Evolutionary conservation across 2,329 filamentous ascomycete species (phyloP), one percentile per base, ranked within the genome.

Genomic region (Epichloe sibirici): DNA sequence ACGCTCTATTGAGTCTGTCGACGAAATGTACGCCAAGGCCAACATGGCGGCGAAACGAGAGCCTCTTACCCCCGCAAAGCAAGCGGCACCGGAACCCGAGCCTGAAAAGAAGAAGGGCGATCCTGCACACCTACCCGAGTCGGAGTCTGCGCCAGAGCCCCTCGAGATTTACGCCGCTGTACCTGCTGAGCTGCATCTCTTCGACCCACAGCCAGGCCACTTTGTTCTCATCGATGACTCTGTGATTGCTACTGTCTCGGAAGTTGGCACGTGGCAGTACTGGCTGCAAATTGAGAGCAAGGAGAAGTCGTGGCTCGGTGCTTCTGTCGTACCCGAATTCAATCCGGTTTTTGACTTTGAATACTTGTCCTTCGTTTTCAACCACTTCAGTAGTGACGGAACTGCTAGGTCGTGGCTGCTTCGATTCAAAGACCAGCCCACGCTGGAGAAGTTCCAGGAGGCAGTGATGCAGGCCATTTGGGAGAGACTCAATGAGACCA

Each of bases 331-430:
- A 34, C 85, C 88, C 6, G 93, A 98, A 60, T 89, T 97, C 68
- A 97, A 97, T 62, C 93, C 93, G 0, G 90, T 98, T 21, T 98
- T 97, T 75, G 97, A 97, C 71, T 97, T 96, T 59, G 93, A 98
- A 67, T 97, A 91, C 62, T 76, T 95, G n/a, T 97, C 91, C 0
- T 97, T 97, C 66, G 96, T 98, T 63, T 98, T 98, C 78, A 98
- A 98, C 63, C 90, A 96, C 66, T 97, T 95, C 66, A 80, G 86
- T 13, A 78, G 84, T 38, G 88, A 96, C 67, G 89, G 90, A 2
- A 87, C 86, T 2, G 91, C 93, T 4, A 94, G 90, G 67, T 98
- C 93, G 1, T 98, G 93, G 91, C 78, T 98, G 13, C 74, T 98
- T 38, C 84, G 90, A 13, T 98, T 98, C 73, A 88, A 86, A 62